phyloP scores from a whole-genome alignment of 73 alveolate species.

The Paramecium tetraurelia region DNA sequence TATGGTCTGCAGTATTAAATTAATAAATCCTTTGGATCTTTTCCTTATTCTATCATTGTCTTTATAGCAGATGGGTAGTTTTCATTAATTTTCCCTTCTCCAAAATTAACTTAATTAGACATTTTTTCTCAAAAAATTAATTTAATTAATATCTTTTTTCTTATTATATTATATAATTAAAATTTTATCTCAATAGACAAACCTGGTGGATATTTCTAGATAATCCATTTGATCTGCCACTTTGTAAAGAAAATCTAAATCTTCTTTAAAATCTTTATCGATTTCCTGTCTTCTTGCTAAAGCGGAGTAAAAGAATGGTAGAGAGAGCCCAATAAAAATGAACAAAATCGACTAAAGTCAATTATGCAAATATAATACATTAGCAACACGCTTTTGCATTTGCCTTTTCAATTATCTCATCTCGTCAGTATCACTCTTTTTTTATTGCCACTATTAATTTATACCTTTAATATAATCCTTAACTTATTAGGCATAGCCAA shows the following conservation, averaged over 20 bases:
- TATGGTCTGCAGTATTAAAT: constrained; percentile 35
- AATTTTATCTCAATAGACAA: constrained; percentile 8
- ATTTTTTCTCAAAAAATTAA: neutral
- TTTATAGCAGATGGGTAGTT: constrained; percentile 32
- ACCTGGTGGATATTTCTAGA: constrained; percentile 1
- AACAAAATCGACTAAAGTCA: neutral
- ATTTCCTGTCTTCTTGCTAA: constrained; percentile 35
- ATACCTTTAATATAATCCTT: neutral
- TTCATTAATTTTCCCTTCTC: constrained; percentile 38
- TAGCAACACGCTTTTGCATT: neutral
- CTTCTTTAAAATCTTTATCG: neutral
- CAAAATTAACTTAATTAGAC: constrained; percentile 39
- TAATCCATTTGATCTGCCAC: neutral
- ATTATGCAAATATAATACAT: neutral
- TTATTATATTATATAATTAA: neutral
- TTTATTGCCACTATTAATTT: neutral
- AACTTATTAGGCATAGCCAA: constrained; percentile 22
- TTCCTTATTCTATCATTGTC: constrained; percentile 28
- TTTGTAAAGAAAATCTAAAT: neutral
- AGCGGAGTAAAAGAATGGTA: neutral
- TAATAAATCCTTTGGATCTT: constrained; percentile 33
- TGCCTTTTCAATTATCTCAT: neutral
- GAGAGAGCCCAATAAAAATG: neutral
- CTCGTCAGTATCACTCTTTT: constrained; percentile 5
- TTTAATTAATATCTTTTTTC: neutral